A percentile compares a stretch with the other conserved stretches of the same genome.
Evolutionary conservation across 2,329 filamentous ascomycete species (phyloP).

Genomic region (Penicillium sp.): DNA sequence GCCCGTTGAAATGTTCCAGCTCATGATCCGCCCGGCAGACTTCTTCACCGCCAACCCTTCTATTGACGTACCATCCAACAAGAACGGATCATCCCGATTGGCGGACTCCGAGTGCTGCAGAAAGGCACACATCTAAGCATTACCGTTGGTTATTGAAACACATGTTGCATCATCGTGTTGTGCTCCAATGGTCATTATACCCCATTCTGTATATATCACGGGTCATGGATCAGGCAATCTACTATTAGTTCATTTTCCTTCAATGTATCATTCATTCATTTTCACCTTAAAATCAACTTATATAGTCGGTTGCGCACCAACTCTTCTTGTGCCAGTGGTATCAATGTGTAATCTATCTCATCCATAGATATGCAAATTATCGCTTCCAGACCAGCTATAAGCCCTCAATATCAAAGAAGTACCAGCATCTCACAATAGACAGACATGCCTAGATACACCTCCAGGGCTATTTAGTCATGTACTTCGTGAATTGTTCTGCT

Average conservation of each 20-base stretch:
- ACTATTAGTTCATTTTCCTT: neutral
- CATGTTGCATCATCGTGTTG: neutral
- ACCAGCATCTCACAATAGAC: too few species aligned
- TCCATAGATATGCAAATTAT: too few species aligned
- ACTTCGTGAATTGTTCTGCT: too few species aligned
- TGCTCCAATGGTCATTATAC: neutral
- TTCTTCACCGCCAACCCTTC: slow-evolving; percentile 57
- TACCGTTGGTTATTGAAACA: neutral
- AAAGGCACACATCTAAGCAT: slow-evolving; percentile 29
- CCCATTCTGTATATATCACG: neutral
- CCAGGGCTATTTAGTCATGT: too few species aligned
- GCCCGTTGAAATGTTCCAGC: slow-evolving; percentile 40
- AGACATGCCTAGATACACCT: too few species aligned
- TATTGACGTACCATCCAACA: slow-evolving; percentile 52
- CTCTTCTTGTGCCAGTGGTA: too few species aligned
- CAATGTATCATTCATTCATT: neutral
- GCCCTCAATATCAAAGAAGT: too few species aligned
- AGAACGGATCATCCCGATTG: slow-evolving; percentile 34
- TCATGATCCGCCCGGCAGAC: slow-evolving; percentile 51
- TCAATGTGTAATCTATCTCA: too few species aligned
- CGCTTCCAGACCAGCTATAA: too few species aligned
- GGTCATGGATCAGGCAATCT: neutral
- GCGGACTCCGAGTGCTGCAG: slow-evolving; percentile 35
- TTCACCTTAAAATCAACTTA: too few species aligned
- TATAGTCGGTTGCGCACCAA: too few species aligned